Conservation (phyloP, 768 basidiomycete genomes). For the Xerocomellus intermedius region DNA sequence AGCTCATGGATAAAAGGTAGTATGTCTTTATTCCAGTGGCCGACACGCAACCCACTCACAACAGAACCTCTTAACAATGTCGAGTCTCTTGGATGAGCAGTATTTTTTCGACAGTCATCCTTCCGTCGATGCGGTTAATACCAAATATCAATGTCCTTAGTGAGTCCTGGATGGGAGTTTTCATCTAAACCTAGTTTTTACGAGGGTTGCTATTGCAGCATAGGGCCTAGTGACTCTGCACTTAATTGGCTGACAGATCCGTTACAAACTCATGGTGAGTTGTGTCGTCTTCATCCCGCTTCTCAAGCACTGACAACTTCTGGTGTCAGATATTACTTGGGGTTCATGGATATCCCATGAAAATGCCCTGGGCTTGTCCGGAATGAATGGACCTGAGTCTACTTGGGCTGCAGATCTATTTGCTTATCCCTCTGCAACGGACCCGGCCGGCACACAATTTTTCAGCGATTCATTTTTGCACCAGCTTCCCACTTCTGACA, state of each 20-base stretch:
- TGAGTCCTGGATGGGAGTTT: not conserved
- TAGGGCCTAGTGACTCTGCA: not conserved
- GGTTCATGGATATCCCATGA: not conserved
- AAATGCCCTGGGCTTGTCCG: constrained; percentile 3
- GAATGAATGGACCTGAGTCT: not conserved
- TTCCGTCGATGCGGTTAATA: not conserved
- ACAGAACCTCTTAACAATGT: not conserved
- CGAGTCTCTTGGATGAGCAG: not conserved
- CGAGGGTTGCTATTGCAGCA: not conserved
- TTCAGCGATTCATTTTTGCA: not conserved
- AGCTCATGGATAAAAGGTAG: constrained; percentile 12
- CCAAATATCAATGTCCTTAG: not conserved
- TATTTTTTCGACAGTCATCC: not conserved
- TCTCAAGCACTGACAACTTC: not conserved
- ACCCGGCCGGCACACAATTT: not conserved
- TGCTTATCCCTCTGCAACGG: not conserved
- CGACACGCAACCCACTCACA: not conserved
- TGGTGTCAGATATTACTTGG: not conserved
- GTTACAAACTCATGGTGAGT: not conserved
- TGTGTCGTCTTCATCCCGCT: not conserved
- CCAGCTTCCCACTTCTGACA: not conserved
- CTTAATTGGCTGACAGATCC: not conserved
- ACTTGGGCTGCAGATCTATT: not conserved
- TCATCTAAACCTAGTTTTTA: not conserved
- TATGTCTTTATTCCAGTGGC: not conserved